Percentiles rank a stretch among this genome's conserved stretches.
These are phyloP conservation scores for Beta corolliflora DNA, from an alignment of 179 eudicot species.

Conservation along the genomic window DNA sequence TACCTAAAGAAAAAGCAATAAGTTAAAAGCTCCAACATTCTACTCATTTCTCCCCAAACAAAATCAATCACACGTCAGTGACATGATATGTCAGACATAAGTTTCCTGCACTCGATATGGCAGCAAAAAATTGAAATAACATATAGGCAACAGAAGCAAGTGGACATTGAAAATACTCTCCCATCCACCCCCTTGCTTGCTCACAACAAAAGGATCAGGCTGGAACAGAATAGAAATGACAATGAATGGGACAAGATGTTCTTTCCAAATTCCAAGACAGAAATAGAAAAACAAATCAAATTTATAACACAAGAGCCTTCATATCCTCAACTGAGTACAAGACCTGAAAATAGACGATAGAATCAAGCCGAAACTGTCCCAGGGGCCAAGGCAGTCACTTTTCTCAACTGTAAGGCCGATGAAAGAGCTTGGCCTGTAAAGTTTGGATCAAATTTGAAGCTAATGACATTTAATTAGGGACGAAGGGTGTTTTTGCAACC, in stretches of 20 bases:
- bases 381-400: neutral
- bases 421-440: neutral
- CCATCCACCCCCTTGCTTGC: neutral
- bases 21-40: neutral
- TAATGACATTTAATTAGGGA: neutral
- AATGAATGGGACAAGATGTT: neutral
- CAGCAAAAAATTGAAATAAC: neutral
- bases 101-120: neutral
- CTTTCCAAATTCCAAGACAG: neutral
- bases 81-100: neutral
- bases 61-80: neutral
- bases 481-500: neutral
- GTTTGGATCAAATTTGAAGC: neutral
- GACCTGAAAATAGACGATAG: neutral
- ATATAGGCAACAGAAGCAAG: no score
- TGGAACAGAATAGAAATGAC: neutral
- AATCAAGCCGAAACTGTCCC: neutral
- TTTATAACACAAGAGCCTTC: neutral
- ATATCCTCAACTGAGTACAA: neutral
- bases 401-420: neutral
- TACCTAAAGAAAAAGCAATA: slow-evolving; percentile 46
- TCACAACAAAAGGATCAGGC: neutral
- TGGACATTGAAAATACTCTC: neutral
- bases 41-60: no score
- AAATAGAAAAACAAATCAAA: neutral